A percentile compares a stretch with the other conserved stretches of the same genome.
Evolutionary conservation across 2,329 filamentous ascomycete species (phyloP).

Genomic region (Knufia petricola): DNA sequence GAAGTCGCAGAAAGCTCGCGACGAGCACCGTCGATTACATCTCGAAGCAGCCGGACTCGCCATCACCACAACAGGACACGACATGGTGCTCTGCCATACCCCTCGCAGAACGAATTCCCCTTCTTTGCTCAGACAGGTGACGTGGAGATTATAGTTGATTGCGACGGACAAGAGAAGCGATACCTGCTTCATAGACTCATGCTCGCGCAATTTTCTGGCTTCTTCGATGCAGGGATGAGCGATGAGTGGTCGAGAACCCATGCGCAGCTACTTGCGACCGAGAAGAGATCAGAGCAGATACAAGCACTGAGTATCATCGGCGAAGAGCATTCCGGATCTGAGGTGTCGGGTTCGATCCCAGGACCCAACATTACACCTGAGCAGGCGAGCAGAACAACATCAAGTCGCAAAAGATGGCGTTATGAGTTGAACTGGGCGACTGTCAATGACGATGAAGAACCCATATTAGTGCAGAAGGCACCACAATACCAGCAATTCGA

Average conservation of each 20-base stretch:
- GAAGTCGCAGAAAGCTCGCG: constrained; percentile 40
- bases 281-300: constrained; percentile 28
- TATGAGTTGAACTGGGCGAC: constrained; percentile 77
- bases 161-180: constrained; percentile 62
- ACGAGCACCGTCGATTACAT: constrained; percentile 55
- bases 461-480: constrained; percentile 57
- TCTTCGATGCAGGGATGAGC: constrained; percentile 80
- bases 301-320: constrained; percentile 47
- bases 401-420: constrained; percentile 60
- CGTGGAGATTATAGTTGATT: constrained; percentile 74
- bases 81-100: constrained; percentile 63
- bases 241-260: constrained; percentile 58
- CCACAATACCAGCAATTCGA: constrained; percentile 15
- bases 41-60: constrained; percentile 50
- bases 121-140: constrained; percentile 84
- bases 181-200: constrained; percentile 85
- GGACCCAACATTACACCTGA: constrained; percentile 27
- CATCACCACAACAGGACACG: constrained; percentile 62
- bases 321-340: constrained; percentile 34
- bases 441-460: constrained; percentile 61
- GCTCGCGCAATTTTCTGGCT: constrained; percentile 79
- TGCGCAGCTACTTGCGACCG: constrained; percentile 6
- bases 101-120: constrained; percentile 82
- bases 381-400: constrained; percentile 21
- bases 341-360: constrained; percentile 22